Evolutionary conservation across 163 green algal genomes (phyloP).

Genomic region (Chlorella variabilis): DNA sequence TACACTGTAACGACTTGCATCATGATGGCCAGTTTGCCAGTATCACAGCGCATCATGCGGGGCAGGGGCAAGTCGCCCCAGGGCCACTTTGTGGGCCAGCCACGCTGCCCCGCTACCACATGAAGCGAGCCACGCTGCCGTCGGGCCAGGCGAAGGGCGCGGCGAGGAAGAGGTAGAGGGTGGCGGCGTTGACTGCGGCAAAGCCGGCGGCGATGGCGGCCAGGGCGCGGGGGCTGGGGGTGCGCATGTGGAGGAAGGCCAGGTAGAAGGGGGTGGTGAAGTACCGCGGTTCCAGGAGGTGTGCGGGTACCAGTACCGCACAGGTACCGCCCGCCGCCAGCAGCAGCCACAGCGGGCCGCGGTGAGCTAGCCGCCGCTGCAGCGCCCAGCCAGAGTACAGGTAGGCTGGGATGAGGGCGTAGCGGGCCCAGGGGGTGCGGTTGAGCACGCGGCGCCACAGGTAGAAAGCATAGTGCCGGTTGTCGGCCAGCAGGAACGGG

Average conservation of each 20-base stretch:
- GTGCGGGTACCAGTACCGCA: slow-evolving; percentile 42
- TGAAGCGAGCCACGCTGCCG: slow-evolving; percentile 77
- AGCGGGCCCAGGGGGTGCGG: slow-evolving; percentile 38
- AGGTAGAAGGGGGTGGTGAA: slow-evolving; percentile 74
- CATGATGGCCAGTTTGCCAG: too few species aligned
- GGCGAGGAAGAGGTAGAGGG: slow-evolving; percentile 72
- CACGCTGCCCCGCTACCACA: too few species aligned
- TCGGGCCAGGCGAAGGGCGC: slow-evolving; percentile 75
- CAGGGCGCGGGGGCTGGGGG: slow-evolving; percentile 10
- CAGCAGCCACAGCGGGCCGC: slow-evolving; percentile 54
- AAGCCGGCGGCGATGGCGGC: slow-evolving; percentile 37
- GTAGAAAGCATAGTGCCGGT: slow-evolving; percentile 96
- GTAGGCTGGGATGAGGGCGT: slow-evolving; percentile 65
- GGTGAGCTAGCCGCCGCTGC: slow-evolving; percentile 38
- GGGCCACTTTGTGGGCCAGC: too few species aligned
- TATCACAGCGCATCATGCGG: too few species aligned
- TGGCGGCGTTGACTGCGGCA: slow-evolving; percentile 57
- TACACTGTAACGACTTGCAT: too few species aligned
- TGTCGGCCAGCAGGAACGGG: slow-evolving; percentile 95
- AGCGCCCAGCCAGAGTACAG: slow-evolving; percentile 50
- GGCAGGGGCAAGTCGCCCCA: too few species aligned
- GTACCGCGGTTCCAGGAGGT: slow-evolving; percentile 68
- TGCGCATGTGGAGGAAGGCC: slow-evolving; percentile 64
- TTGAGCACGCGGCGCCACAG: slow-evolving; percentile 79
- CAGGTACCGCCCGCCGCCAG: slow-evolving; percentile 35